Base-by-base conservation (phyloP, 176 grass and related monocot genomes). In the Avena atlantica region DNA sequence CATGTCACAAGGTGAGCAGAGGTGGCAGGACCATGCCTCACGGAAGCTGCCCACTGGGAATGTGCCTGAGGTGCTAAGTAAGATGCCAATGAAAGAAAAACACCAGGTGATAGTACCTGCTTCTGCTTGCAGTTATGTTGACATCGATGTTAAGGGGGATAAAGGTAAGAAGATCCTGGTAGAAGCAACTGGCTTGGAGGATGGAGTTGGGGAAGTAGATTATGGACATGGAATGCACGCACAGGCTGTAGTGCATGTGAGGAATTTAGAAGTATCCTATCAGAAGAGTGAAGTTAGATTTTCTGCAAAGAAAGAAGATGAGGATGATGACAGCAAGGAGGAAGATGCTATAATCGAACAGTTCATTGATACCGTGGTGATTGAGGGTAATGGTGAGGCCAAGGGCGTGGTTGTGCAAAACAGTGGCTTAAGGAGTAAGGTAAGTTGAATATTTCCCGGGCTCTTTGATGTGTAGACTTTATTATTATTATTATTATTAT, bases 371-470 rank as follows among this genome's bases (percentile, higher is more conserved):
- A 66, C 40, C 24, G 11, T 90, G 70, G 79, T 80, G 45, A 78
- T 92, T 57, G 76, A 66, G 45, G 78, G 50, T 47, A 82, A 84
- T 88, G 34, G 3, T 20, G 84, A 79, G 75, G 64, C 68, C 45
- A 89, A 91, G 65, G 83, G 69, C n/a, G 47, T 50, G 62, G 21
- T 85, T 37, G 19, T 76, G 75, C 86, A 58, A 49, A 84, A 80
- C 78, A 76, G 65, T 74, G 77, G 51, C 64, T 76, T 72, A 51
- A 85, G 88, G 84, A 83, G 76, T 82, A 95, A 95, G 93, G 93
- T 95, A 92, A 91, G 86, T 86, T 60, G 31, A 40, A 57, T 56
- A 31, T 62, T 53, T 66, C 62, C 62, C 61, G 61, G 16, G 47
- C 67, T 56, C 25, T 52, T 23, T 74, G 34, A 57, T 79, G 37